These are phyloP conservation scores for Thermothielavioides terrestris DNA, from an alignment of 495 filamentous ascomycete genomes.

Conservation along the genomic window DNA sequence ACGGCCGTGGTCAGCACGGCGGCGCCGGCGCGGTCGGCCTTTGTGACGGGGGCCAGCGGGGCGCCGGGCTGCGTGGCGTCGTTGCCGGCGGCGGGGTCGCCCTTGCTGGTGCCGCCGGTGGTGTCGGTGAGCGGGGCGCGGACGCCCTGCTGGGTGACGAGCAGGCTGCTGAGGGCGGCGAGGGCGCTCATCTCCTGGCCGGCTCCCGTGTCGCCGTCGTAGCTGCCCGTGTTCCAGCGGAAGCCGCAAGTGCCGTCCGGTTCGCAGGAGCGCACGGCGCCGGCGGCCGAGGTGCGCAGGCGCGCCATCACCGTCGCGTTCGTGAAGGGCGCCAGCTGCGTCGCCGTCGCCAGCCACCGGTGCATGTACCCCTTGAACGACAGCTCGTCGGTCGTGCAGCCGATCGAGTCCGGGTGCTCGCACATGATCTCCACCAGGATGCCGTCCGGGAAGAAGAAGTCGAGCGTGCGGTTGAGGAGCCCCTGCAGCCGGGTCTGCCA, in stretches of 20 bases:
- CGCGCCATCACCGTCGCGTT: slow-evolving; percentile 49
- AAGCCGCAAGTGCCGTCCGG: slow-evolving; percentile 57
- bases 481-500: slow-evolving; percentile 51
- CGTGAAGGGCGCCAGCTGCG: slow-evolving; percentile 59
- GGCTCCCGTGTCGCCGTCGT: slow-evolving; percentile 49
- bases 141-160: slow-evolving; percentile 22
- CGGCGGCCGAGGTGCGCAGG: slow-evolving; percentile 54
- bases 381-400: slow-evolving; percentile 58
- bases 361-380: slow-evolving; percentile 73
- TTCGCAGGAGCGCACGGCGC: slow-evolving; percentile 57
- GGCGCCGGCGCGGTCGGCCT: slow-evolving; percentile 48
- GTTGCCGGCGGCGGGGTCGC: slow-evolving; percentile 10
- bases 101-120: slow-evolving; percentile 17
- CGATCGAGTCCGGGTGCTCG: slow-evolving; percentile 39
- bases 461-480: slow-evolving; percentile 46
- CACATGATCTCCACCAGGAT: slow-evolving; percentile 52
- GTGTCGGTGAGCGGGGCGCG: slow-evolving; percentile 12
- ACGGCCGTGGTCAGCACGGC: slow-evolving; percentile 45
- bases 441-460: slow-evolving; percentile 49
- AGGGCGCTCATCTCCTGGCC: slow-evolving; percentile 65
- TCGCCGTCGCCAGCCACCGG: slow-evolving; percentile 60
- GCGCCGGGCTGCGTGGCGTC: slow-evolving; percentile 5
- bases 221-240: slow-evolving; percentile 31
- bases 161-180: slow-evolving; percentile 48
- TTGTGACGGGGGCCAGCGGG: slow-evolving; percentile 24